Conservation (phyloP, 2,329 filamentous ascomycete genomes). For the Fusarium haematococcum region DNA sequence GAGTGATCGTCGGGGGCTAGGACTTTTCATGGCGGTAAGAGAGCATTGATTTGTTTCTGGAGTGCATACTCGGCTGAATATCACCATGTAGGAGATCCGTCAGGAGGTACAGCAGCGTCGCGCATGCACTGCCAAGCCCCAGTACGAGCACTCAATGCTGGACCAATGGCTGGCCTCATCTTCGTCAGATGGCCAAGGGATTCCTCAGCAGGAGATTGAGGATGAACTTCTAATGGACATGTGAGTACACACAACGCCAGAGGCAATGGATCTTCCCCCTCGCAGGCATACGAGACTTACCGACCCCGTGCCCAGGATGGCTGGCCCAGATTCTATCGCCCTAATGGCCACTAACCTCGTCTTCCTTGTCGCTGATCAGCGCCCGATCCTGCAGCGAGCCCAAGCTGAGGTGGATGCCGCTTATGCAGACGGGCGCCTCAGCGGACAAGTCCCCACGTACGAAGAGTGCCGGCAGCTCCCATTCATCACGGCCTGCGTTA, state of each 20-base stretch:
- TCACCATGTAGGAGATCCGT: neutral
- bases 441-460: neutral
- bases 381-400: neutral
- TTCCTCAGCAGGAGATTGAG: neutral
- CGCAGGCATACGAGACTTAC: neutral
- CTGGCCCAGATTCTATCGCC: neutral
- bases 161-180: conserved; percentile 1
- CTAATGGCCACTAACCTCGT: neutral
- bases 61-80: neutral
- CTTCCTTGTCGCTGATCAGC: neutral
- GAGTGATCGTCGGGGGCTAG: neutral
- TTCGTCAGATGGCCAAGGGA: neutral
- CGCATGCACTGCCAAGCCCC: neutral
- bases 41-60: neutral
- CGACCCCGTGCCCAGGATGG: neutral
- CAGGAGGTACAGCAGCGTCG: neutral
- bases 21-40: neutral
- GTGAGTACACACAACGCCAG: neutral
- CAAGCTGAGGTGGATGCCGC: neutral
- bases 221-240: neutral
- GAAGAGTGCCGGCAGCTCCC: neutral
- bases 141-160: neutral
- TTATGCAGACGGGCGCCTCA: neutral
- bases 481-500: neutral
- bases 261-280: neutral